Conservation (phyloP, 2,329 filamentous ascomycete genomes). For the Colletotrichum euphorbiae region DNA sequence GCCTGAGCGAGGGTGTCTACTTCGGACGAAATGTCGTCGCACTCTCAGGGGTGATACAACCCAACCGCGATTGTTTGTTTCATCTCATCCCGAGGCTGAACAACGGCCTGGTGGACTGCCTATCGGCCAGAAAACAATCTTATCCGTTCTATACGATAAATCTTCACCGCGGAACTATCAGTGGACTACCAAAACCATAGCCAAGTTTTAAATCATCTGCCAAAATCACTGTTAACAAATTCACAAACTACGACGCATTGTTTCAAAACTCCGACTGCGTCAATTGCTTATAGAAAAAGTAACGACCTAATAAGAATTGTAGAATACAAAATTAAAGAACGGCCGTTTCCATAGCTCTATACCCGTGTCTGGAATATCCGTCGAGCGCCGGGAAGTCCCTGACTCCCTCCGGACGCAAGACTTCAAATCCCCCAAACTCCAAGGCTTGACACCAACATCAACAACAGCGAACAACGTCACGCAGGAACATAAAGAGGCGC, state of each 20-base stretch:
- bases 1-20: constrained; percentile 17
- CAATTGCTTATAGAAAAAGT: constrained; percentile 36
- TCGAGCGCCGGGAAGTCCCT: constrained; percentile 30
- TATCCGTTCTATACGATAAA: neutral
- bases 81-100: neutral
- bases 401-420: constrained; percentile 19
- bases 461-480: no score
- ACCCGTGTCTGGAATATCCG: constrained; percentile 30
- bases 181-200: neutral
- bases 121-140: neutral
- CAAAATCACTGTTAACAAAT: neutral
- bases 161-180: no score
- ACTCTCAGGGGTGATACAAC: neutral
- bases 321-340: constrained; percentile 31
- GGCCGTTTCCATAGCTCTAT: constrained; percentile 38
- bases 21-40: constrained; percentile 5
- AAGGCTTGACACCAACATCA: constrained; percentile 22
- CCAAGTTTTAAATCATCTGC: neutral
- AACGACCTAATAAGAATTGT: constrained; percentile 34
- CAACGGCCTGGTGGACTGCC: neutral
- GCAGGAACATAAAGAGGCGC: neutral
- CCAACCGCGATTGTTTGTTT: no score
- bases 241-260: neutral
- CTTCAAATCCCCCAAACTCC: constrained; percentile 24
- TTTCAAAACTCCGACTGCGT: constrained; percentile 37